phyloP scores from a whole-genome alignment of 1,284 basidiomycete genomes.

The Fomitopsis schrenkii region DNA sequence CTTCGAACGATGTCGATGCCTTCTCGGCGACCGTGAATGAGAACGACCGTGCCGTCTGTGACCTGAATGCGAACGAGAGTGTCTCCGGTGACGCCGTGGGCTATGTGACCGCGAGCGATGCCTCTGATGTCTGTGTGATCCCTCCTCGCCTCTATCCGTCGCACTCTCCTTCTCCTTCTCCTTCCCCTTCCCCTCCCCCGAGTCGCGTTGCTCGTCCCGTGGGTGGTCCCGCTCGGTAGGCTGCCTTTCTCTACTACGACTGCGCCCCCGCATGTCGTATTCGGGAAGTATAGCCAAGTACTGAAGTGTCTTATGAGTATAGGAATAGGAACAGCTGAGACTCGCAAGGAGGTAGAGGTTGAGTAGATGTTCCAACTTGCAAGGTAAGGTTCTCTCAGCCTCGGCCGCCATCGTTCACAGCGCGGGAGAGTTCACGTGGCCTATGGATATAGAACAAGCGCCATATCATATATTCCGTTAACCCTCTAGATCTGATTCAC shows the following conservation, averaged over 20 bases:
- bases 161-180: conserved; percentile 1
- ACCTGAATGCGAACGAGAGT: conserved; percentile 8
- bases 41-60: conserved; percentile 8
- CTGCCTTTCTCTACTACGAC: conserved; percentile 11
- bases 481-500: too few species aligned
- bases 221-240: conserved; percentile 5
- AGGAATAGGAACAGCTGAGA: too few species aligned
- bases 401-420: too few species aligned
- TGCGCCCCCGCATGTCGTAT: not conserved
- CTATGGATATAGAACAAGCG: too few species aligned
- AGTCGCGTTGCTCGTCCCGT: conserved; percentile 2
- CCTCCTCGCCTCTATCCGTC: not conserved
- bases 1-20: conserved; percentile 15
- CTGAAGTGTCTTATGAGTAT: too few species aligned
- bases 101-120: conserved; percentile 6
- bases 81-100: conserved; percentile 1
- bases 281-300: too few species aligned
- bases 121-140: not conserved
- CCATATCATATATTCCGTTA: too few species aligned
- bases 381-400: too few species aligned
- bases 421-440: too few species aligned
- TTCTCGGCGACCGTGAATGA: conserved; percentile 18
- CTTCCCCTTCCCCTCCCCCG: conserved; percentile 7
- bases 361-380: too few species aligned
- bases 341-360: too few species aligned